Percentiles rank a stretch among this genome's conserved stretches.
phyloP scores from a whole-genome alignment of 495 filamentous ascomycete species.

The Baudoinia panamericana region DNA sequence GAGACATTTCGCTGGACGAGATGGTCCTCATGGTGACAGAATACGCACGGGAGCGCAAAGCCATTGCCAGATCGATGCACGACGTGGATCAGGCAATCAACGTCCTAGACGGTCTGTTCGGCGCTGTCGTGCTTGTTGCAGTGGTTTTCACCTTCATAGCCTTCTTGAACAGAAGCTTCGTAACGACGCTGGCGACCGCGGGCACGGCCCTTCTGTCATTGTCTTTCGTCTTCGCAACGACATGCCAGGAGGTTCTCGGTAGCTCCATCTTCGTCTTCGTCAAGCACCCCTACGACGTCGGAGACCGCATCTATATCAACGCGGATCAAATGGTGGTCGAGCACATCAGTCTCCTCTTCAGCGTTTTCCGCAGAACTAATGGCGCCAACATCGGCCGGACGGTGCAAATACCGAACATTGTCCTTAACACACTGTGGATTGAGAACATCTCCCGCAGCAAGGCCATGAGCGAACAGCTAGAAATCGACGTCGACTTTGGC shows the following conservation, averaged over 20 bases:
- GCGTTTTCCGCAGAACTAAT: slow-evolving; percentile 69
- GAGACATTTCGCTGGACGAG: slow-evolving; percentile 87
- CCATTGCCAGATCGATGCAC: slow-evolving; percentile 83
- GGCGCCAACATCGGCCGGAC: slow-evolving; percentile 53
- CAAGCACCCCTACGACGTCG: slow-evolving; percentile 89
- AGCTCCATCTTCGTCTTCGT: slow-evolving; percentile 97
- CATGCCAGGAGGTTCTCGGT: slow-evolving; percentile 83
- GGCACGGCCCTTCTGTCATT: slow-evolving; percentile 87
- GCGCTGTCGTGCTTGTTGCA: slow-evolving; percentile 64
- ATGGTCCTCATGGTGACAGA: slow-evolving; percentile 82
- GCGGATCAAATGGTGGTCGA: slow-evolving; percentile 64
- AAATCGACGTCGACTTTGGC: slow-evolving; percentile 66
- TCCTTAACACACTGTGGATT: slow-evolving; percentile 81
- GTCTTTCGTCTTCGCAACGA: slow-evolving; percentile 86
- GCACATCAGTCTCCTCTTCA: slow-evolving; percentile 87
- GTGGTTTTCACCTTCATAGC: slow-evolving; percentile 79
- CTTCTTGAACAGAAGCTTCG: slow-evolving; percentile 73
- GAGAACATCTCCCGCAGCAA: slow-evolving; percentile 84
- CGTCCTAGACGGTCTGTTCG: slow-evolving; percentile 74
- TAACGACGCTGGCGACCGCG: slow-evolving; percentile 81
- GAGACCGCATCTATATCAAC: slow-evolving; percentile 76
- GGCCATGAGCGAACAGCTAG: slow-evolving; percentile 78
- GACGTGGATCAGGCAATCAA: slow-evolving; percentile 91
- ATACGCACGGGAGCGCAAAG: slow-evolving; percentile 66
- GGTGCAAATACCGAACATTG: slow-evolving; percentile 81